phyloP scores from a whole-genome alignment of 345 rosid genomes.

The Salix brachista region DNA sequence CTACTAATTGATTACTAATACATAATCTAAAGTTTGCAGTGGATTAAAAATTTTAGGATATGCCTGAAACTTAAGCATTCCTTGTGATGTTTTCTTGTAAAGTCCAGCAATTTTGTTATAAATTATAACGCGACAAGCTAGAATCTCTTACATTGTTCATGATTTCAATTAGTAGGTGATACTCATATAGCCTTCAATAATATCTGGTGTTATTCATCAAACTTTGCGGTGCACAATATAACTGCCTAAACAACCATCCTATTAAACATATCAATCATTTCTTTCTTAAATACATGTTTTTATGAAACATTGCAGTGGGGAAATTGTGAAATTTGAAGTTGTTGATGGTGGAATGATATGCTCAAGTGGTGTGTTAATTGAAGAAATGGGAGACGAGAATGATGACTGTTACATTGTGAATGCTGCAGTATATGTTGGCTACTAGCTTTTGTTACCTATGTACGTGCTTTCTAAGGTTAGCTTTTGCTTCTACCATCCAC shows the following conservation, averaged over 20 bases:
- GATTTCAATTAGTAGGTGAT: not conserved
- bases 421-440: constrained; percentile 80
- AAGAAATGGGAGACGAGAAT: constrained; percentile 88
- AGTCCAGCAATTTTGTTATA: too few species aligned
- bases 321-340: constrained; percentile 59
- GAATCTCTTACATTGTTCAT: not conserved
- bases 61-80: not conserved
- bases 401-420: constrained; percentile 88
- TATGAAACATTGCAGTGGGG: constrained; percentile 42
- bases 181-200: not conserved
- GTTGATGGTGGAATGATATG: constrained; percentile 87
- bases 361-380: constrained; percentile 74
- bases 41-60: not conserved
- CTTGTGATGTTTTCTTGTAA: not conserved
- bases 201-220: not conserved
- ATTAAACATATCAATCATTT: not conserved
- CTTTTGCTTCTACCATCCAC: not conserved
- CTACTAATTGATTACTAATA: too few species aligned
- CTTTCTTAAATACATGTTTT: not conserved
- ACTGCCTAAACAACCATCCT: not conserved
- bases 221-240: not conserved
- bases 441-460: constrained; percentile 30
- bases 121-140: too few species aligned
- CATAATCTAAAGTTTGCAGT: not conserved
- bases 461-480: constrained; percentile 20